Percentiles rank a stretch among this genome's conserved stretches.
phyloP scores from a whole-genome alignment of 2,329 filamentous ascomycete species.

The Trichoderma sp. region DNA sequence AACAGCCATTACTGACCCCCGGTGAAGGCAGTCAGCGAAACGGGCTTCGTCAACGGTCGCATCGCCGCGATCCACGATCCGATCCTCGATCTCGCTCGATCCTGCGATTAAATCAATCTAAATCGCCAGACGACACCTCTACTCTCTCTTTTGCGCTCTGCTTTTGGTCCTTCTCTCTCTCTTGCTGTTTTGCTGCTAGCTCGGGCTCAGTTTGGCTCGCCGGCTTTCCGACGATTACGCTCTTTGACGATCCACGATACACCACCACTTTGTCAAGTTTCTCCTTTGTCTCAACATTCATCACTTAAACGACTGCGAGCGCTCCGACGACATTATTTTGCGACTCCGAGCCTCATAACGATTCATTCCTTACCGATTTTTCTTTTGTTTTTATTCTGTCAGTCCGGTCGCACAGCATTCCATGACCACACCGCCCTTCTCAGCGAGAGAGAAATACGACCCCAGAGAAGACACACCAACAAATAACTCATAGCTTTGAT shows the following conservation, averaged over 20 bases:
- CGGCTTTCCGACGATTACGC: slow-evolving; percentile 25
- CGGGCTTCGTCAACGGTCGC: slow-evolving; percentile 9
- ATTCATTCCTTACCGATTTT: slow-evolving; percentile 19
- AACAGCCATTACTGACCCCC: slow-evolving; percentile 12
- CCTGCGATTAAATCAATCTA: neutral
- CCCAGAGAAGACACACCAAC: slow-evolving; percentile 12
- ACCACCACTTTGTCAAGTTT: slow-evolving; percentile 4
- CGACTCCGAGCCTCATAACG: slow-evolving; percentile 7
- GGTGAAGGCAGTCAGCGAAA: slow-evolving; percentile 17
- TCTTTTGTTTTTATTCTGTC: neutral
- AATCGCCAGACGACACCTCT: neutral
- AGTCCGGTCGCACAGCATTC: slow-evolving; percentile 14
- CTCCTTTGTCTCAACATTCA: slow-evolving; percentile 15
- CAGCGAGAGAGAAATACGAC: slow-evolving; percentile 22
- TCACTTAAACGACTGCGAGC: slow-evolving; percentile 9
- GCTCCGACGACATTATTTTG: neutral
- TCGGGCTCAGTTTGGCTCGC: slow-evolving; percentile 22
- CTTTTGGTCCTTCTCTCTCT: slow-evolving; percentile 19
- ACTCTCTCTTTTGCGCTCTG: neutral
- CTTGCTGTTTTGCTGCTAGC: slow-evolving; percentile 20
- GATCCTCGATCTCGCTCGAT: slow-evolving; percentile 7
- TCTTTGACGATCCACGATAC: slow-evolving; percentile 26
- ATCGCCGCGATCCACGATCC: slow-evolving; percentile 3
- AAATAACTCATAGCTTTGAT: slow-evolving; percentile 16
- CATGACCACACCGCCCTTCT: slow-evolving; percentile 23